These are phyloP conservation scores for Pichia sp. DNA, from an alignment of 1,139 yeast species.

Conservation along the genomic window DNA sequence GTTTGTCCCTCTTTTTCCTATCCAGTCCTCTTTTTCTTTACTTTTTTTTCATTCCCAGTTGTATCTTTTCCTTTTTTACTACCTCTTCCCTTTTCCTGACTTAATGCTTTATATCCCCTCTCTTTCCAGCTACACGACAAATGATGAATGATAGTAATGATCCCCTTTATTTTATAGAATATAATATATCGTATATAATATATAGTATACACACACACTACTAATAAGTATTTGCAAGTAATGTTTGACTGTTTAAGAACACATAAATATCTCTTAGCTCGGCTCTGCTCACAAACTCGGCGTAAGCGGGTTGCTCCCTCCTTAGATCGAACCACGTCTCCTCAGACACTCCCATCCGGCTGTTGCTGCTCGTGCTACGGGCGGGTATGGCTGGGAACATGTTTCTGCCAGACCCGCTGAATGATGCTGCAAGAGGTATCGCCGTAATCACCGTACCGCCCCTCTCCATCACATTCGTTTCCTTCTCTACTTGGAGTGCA, in stretches of 20 bases:
- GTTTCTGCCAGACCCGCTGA: too few relatives aligned
- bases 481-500: too few relatives aligned
- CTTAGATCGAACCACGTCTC: too few relatives aligned
- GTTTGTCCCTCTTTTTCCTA: not conserved
- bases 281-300: too few relatives aligned
- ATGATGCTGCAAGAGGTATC: too few relatives aligned
- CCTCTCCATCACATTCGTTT: too few relatives aligned
- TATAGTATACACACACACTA: not conserved
- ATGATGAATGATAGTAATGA: not conserved
- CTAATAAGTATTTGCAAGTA: not conserved
- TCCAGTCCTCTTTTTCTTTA: not conserved
- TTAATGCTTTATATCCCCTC: constrained; percentile 1
- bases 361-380: too few relatives aligned
- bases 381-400: too few relatives aligned
- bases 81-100: not conserved
- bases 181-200: not conserved
- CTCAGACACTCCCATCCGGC: too few relatives aligned
- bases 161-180: not conserved
- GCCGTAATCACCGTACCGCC: too few relatives aligned
- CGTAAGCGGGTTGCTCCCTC: too few relatives aligned
- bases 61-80: not conserved
- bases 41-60: not conserved
- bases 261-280: too few relatives aligned
- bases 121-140: not conserved
- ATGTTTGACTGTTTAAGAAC: not conserved